A percentile compares a stretch with the other conserved stretches of the same genome.
phyloP scores from a whole-genome alignment of 495 filamentous ascomycete genomes.

The Bombardia bombarda region DNA sequence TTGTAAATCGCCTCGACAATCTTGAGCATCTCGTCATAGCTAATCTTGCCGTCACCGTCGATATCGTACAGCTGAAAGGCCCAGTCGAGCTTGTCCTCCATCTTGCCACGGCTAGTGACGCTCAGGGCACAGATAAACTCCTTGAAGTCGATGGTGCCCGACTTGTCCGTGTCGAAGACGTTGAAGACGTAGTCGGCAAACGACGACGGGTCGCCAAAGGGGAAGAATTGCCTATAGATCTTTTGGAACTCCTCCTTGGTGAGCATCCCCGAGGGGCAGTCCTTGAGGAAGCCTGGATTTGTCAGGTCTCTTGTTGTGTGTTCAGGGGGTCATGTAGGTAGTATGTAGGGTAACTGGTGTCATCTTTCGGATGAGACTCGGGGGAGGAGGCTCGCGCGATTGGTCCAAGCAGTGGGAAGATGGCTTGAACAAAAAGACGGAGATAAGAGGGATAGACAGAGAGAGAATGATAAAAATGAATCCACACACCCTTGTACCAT shows the following conservation, averaged over 20 bases:
- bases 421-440: no score
- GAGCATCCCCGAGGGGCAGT: conserved; percentile 92
- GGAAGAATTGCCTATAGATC: conserved; percentile 99
- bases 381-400: no score
- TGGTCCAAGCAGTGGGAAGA: no score
- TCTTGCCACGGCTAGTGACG: conserved; percentile 92
- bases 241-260: conserved; percentile 98
- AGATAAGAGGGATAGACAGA: no score
- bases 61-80: conserved; percentile 99
- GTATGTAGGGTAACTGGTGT: no score
- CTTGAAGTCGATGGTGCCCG: conserved; percentile 97
- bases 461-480: background rate
- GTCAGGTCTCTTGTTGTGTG: no score
- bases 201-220: conserved; percentile 91
- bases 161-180: conserved; percentile 95
- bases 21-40: conserved; percentile 96
- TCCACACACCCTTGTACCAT: conserved; percentile 89
- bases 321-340: no score
- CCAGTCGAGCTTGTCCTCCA: conserved; percentile 99
- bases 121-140: conserved; percentile 98
- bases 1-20: conserved; percentile 99
- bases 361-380: no score
- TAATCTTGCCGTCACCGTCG: conserved; percentile 97
- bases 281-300: conserved; percentile 82
- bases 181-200: conserved; percentile 99